Conservation (phyloP, 78 protist genomes). For the Salpingoeca rosetta region DNA sequence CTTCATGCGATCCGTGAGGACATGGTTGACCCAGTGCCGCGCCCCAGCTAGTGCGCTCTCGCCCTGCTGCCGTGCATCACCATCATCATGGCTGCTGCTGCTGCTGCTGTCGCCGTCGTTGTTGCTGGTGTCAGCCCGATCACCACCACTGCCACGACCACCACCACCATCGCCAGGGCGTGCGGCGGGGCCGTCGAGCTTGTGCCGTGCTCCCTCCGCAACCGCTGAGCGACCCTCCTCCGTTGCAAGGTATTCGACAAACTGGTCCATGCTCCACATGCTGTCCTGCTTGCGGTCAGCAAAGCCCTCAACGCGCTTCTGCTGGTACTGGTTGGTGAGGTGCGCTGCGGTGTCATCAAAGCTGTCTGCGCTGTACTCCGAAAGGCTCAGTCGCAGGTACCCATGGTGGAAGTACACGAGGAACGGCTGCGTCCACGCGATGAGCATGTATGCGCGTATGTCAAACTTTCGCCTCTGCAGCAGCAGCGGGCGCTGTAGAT, state of each 20-base stretch:
- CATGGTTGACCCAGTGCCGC: no score
- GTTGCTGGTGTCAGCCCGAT: no score
- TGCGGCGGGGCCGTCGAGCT: conserved; percentile 4
- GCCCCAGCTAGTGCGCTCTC: no score
- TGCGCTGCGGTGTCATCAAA: background rate
- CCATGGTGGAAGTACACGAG: background rate
- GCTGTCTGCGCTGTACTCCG: background rate
- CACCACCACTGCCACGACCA: no score
- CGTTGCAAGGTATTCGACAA: background rate
- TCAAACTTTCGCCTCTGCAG: background rate
- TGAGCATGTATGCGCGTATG: background rate
- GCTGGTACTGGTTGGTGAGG: conserved; percentile 1
- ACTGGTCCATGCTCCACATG: background rate
- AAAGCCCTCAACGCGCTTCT: background rate
- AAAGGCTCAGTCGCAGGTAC: background rate
- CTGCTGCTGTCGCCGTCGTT: no score
- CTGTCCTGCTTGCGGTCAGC: background rate
- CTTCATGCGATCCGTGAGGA: no score
- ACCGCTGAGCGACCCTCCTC: no score
- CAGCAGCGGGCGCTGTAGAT: background rate
- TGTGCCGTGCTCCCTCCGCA: background rate
- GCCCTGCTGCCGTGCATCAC: no score
- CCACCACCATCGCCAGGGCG: no score
- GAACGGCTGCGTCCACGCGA: background rate
- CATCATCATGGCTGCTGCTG: no score